phyloP scores from a whole-genome alignment of 1,284 basidiomycete genomes.

The Ceratobasidium sp. region DNA sequence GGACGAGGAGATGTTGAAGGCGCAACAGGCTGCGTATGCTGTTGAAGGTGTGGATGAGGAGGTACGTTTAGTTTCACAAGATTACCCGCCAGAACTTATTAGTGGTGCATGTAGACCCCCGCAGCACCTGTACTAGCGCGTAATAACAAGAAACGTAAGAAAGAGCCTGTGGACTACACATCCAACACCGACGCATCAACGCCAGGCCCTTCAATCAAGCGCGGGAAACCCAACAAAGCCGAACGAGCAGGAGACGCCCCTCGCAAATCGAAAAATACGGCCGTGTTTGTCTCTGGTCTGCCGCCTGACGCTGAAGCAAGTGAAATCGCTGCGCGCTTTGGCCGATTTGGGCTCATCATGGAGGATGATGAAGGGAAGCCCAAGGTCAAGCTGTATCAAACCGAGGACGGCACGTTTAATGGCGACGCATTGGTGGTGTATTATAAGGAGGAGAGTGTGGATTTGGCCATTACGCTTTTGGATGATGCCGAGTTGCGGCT shows the following conservation, averaged over 20 bases:
- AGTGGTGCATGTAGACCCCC: too few relatives aligned
- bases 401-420: slow-evolving; percentile 90
- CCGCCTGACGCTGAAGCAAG: slow-evolving; percentile 82
- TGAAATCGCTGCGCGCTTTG: slow-evolving; percentile 86
- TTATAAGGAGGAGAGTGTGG: slow-evolving; percentile 96
- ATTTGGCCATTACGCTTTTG: slow-evolving; percentile 86
- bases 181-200: slow-evolving; percentile 66
- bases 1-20: slow-evolving; percentile 84
- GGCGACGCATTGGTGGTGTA: slow-evolving; percentile 97
- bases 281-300: slow-evolving; percentile 90
- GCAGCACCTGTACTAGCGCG: slow-evolving; percentile 86
- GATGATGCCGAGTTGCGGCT: slow-evolving; percentile 94
- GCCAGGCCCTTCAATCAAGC: slow-evolving; percentile 72
- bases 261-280: slow-evolving; percentile 88
- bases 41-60: slow-evolving; percentile 91
- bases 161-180: slow-evolving; percentile 77
- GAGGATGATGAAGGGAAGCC: slow-evolving; percentile 90
- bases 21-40: slow-evolving; percentile 94
- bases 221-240: slow-evolving; percentile 68
- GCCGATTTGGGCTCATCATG: slow-evolving; percentile 92
- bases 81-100: too few relatives aligned
- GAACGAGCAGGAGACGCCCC: slow-evolving; percentile 63
- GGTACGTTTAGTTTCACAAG: too few relatives aligned
- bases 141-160: slow-evolving; percentile 83
- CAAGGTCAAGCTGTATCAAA: slow-evolving; percentile 94